A percentile compares a stretch with the other conserved stretches of the same genome.
Conservation (phyloP, 345 rosid genomes). For the Citrus inodora region DNA sequence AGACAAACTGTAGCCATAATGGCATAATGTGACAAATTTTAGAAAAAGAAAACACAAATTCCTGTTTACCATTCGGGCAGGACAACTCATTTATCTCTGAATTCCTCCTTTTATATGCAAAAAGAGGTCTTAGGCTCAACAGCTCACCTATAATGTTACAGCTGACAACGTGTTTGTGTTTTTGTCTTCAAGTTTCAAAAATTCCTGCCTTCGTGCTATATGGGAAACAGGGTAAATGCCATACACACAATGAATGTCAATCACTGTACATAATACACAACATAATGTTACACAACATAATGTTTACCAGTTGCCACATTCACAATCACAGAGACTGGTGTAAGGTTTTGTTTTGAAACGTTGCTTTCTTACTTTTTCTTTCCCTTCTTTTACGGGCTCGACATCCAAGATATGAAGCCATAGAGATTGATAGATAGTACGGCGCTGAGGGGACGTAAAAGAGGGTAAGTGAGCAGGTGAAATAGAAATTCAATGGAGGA, state of each 20-base stretch:
- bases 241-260: neutral
- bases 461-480: constrained; percentile 11
- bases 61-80: neutral
- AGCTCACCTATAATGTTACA: neutral
- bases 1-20: neutral
- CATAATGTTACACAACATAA: neutral
- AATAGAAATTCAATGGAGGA: constrained; percentile 12
- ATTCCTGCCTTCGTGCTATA: constrained; percentile 1
- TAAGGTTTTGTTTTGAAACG: constrained; percentile 4
- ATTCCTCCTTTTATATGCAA: constrained; percentile 17
- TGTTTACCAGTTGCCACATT: neutral
- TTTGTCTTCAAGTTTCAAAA: constrained; percentile 14
- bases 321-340: constrained; percentile 13
- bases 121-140: neutral
- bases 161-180: neutral
- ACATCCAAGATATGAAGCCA: constrained; percentile 23
- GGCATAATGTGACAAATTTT: neutral
- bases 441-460: constrained; percentile 5
- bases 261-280: neutral
- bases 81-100: constrained; percentile 7
- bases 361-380: constrained; percentile 29
- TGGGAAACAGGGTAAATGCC: constrained; percentile 1
- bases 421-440: neutral
- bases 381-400: constrained; percentile 29
- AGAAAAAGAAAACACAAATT: neutral